These are phyloP conservation scores for Pseudevernia furfuracea DNA, from an alignment of 495 filamentous ascomycete genomes.

Conservation along the genomic window DNA sequence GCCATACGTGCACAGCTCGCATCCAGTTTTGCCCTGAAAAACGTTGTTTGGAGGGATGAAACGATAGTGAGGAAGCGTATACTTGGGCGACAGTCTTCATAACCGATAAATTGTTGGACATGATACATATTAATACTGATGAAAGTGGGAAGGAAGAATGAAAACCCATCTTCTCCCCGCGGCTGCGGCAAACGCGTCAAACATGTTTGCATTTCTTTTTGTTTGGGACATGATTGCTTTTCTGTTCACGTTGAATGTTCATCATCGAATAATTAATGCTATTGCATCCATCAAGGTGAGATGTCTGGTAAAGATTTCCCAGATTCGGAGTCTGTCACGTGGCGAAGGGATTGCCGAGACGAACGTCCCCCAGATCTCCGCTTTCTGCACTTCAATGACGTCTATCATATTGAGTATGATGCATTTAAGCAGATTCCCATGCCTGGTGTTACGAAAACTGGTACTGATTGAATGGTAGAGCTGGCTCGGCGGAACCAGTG, in stretches of 20 bases:
- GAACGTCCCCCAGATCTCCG: slow-evolving; percentile 56
- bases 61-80: no score
- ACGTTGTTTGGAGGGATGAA: no score
- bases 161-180: background rate
- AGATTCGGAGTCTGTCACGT: slow-evolving; percentile 8
- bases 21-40: no score
- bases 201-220: background rate
- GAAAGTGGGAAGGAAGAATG: no score
- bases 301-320: slow-evolving; percentile 1
- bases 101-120: no score
- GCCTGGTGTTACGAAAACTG: background rate
- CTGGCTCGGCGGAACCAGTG: slow-evolving; percentile 67
- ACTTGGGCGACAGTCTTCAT: no score
- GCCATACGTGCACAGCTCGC: no score
- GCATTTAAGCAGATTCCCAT: background rate
- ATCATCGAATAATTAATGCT: background rate
- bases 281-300: background rate
- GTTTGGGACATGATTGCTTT: background rate
- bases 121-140: no score
- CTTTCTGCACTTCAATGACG: slow-evolving; percentile 85
- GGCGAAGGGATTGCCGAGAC: slow-evolving; percentile 4
- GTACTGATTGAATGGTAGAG: slow-evolving; percentile 26
- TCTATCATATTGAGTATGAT: slow-evolving; percentile 73
- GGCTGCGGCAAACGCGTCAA: slow-evolving; percentile 7
- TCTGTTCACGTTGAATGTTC: background rate